Evolutionary conservation across 352 stramenopile species (phyloP), one percentile per base, ranked within the genome.

Genomic region (Phytophthora cactorum): DNA sequence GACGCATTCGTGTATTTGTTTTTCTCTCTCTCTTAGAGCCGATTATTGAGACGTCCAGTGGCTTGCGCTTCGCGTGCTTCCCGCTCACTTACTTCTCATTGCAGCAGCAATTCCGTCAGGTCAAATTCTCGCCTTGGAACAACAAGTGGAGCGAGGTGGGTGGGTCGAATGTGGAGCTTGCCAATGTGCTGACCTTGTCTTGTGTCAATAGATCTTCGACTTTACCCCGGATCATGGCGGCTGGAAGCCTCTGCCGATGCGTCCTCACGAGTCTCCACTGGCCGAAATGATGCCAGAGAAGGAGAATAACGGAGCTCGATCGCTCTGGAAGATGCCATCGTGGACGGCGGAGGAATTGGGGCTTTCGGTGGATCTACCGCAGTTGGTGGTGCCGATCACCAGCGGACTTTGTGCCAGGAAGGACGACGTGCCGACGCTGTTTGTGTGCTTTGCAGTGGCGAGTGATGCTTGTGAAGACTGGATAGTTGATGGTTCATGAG

Each of bases 111-210:
- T 76, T 92, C 47, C 78, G 82, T 14, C 66, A 72, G 39, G 75
- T 81, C 69, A 87, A 87, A 25, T 89, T 94, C 66, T 90, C 81
- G 0, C 72, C 88, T 28, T 94, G 86, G 82, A 89, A 91, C 74
- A 94, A 92, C 75, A 81, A 84, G 28, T 94, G 86, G 84, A 92
- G 84, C 54, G 86, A 94, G 81, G 86, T 92, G 28, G 6, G 52
- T 32, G 10, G 8, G 2, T 41, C 14, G 14, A 15, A 1, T 12
- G 38, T 49, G 5, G 55, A 52, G 1, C 1, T 50, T 11, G 5
- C 32, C 5, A 8, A 3, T 3, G 3, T 53, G 38, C 15, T 60
- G 32, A 70, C 22, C 4, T 39, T 44, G 38, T 22, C 7, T 29
- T 29, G n/a, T 59, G 49, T 25, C 49, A 29, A 5, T 67, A 91